Evolutionary conservation across 331 rosid species (phyloP), one percentile per base, ranked within the genome.

Genomic region (Pyrus hybrid): DNA sequence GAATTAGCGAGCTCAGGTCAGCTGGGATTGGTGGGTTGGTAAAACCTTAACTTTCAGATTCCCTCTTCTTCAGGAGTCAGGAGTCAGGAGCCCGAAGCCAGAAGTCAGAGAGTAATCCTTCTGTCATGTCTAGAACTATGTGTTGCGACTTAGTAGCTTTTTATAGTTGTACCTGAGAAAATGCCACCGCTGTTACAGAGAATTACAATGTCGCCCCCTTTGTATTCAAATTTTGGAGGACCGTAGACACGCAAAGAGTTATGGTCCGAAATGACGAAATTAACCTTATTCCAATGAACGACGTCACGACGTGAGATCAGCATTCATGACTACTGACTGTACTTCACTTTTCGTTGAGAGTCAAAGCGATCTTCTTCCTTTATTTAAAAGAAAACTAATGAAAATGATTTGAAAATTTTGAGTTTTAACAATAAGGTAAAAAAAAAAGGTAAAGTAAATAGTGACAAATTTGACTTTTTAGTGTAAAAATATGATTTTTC

Each of bases 131-230:
- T 51, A 10, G 12, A 25, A 49, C 23, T 1, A 29, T 2, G 5
- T 18, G 8, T 1, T n/a, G 76, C 26, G 37, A 33, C 73, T 21
- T 4, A 0, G 54, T 23, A 9, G 47, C 20, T 0, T 14, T 58
- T 20, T 67, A 54, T 72, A 49, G 65, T 23, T 45, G 25, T 4
- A 8, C 33, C 23, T 41, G 26, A 49, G 20, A 20, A 77, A 33
- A 1, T 32, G 43, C 75, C 75, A 79, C 60, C n/a, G 21, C 0
- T 4, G 1, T 64, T 53, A 0, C 7, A 0, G 1, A 7, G 47
- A 78, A 69, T 77, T 54, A 78, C 86, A 22, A 1, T 2, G 6
- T 1, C 33, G 7, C 83, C 77, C 77, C 78, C 67, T n/a, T 13
- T 25, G 5, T 3, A 2, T 33, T 1, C 12, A 13, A 30, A 1